Evolutionary conservation across 1,284 basidiomycete genomes (phyloP).

Genomic region (Papiliotrema nemorosa): DNA sequence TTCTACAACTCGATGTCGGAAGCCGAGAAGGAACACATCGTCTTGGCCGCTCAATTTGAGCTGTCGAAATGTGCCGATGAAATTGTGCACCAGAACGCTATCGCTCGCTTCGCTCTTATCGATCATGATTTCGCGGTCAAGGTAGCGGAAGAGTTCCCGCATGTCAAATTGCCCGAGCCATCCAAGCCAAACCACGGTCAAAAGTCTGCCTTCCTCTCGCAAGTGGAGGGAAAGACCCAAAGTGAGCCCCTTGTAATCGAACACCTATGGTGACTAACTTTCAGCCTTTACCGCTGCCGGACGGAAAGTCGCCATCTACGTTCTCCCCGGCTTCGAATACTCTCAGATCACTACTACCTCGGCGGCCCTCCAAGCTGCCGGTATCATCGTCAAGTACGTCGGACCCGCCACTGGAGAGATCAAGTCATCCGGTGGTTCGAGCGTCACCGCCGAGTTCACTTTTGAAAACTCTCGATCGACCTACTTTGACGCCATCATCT

Average conservation of each 20-base stretch:
- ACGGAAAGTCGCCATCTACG: constrained; percentile 65
- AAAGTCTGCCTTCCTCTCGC: constrained; percentile 58
- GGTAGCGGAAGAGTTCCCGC: constrained; percentile 54
- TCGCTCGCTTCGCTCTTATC: constrained; percentile 61
- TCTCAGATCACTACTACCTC: constrained; percentile 59
- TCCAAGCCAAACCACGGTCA: constrained; percentile 60
- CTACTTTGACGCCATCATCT: constrained; percentile 70
- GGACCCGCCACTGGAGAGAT: constrained; percentile 64
- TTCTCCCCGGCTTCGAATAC: constrained; percentile 68
- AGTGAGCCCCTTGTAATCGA: constrained; percentile 14
- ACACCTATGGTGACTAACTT: neutral
- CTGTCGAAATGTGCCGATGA: constrained; percentile 72
- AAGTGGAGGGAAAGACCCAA: constrained; percentile 53
- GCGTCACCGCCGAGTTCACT: constrained; percentile 33
- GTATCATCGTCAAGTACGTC: constrained; percentile 64
- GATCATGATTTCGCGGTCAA: constrained; percentile 64
- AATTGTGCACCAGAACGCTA: constrained; percentile 63
- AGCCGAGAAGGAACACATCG: constrained; percentile 65
- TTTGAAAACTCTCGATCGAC: constrained; percentile 70
- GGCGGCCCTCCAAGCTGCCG: constrained; percentile 55
- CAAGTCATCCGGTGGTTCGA: constrained; percentile 46
- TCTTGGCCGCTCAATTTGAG: constrained; percentile 68
- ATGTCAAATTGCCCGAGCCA: constrained; percentile 59
- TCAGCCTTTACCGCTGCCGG: constrained; percentile 53
- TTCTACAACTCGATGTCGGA: constrained; percentile 69